Conservation (phyloP, 1,284 basidiomycete genomes). For the Fomitopsis palustris region DNA sequence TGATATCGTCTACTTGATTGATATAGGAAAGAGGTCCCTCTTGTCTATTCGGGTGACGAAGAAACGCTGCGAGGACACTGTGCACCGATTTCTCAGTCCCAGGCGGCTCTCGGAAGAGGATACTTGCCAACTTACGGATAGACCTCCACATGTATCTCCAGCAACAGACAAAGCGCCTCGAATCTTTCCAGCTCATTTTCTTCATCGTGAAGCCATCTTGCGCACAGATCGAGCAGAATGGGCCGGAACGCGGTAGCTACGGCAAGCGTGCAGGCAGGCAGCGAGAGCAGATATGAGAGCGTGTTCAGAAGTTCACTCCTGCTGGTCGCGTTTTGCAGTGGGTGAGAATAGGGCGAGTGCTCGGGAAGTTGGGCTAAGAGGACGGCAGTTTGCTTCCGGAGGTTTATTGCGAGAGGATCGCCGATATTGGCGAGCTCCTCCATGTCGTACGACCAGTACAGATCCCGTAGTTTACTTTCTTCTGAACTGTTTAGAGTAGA, state of each 20-base stretch:
- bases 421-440: slow-evolving; percentile 8
- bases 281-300: slow-evolving; percentile 29
- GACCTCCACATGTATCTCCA: slow-evolving; percentile 71
- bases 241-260: slow-evolving; percentile 64
- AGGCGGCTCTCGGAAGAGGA: slow-evolving; percentile 2
- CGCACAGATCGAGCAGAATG: slow-evolving; percentile 66
- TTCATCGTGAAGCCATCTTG: slow-evolving; percentile 59
- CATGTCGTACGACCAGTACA: not conserved
- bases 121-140: slow-evolving; percentile 56
- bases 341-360: slow-evolving; percentile 30
- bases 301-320: slow-evolving; percentile 33
- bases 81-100: slow-evolving; percentile 1
- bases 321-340: slow-evolving; percentile 35
- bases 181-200: slow-evolving; percentile 50
- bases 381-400: slow-evolving; percentile 44
- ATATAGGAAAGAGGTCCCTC: slow-evolving; percentile 57
- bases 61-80: slow-evolving; percentile 28
- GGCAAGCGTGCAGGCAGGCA: slow-evolving; percentile 50
- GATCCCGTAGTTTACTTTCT: not conserved
- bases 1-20: slow-evolving; percentile 24
- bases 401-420: slow-evolving; percentile 50
- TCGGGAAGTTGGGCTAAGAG: slow-evolving; percentile 41
- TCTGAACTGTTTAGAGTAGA: too few relatives aligned
- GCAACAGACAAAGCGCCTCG: slow-evolving; percentile 54
- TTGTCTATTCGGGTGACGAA: slow-evolving; percentile 40